Base-by-base conservation (phyloP, 768 basidiomycete species). In the Phanerochaete carnosa region DNA sequence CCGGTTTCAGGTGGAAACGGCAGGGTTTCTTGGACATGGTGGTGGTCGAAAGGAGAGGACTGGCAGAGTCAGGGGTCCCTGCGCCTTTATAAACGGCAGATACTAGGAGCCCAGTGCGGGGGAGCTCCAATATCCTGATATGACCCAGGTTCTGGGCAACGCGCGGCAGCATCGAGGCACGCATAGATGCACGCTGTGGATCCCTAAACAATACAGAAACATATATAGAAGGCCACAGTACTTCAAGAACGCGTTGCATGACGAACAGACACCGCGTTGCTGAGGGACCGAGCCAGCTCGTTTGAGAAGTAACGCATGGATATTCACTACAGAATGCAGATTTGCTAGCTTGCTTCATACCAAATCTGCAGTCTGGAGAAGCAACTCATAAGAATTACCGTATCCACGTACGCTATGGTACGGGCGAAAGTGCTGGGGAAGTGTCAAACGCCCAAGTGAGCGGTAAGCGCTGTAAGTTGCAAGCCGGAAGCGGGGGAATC, bases 1-100 rank as follows among this genome's bases (percentile, higher is more conserved):
- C 68, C 8, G 79, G 76, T 7, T 58, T 69, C 65, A 69, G 77
- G 67, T 75, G 73, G 55, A 74, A 83, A 28, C 63, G 69, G 69
- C 83, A 84, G 67, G 68, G 71, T 30, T 52, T 62, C 43, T 63
- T 68, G 65, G 75, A 66, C 69, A 70, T 72, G 39, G 62, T 3
- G 57, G 19, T 58, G 7, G 29, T 35, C 23, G 22, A 46, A 50
- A 16, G 26, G 28, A n/a, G 37, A 32, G 12, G 57, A 22, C 16
- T 23, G 57, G 15, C 5, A 4, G 19, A 22, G 23, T 28, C 11
- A 23, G 45, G 45, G 19, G 23, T 19, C 45, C n/a, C 23, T 46
- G 33, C 5, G 45, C 16, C 19, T 19, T 46, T 46, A 46, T 46
- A 46, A 45, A 25, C 12, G 6, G 3, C 3, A 13, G 58, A 50